Base-by-base conservation (phyloP, 768 basidiomycete species). In the Boletus sensibilis region DNA sequence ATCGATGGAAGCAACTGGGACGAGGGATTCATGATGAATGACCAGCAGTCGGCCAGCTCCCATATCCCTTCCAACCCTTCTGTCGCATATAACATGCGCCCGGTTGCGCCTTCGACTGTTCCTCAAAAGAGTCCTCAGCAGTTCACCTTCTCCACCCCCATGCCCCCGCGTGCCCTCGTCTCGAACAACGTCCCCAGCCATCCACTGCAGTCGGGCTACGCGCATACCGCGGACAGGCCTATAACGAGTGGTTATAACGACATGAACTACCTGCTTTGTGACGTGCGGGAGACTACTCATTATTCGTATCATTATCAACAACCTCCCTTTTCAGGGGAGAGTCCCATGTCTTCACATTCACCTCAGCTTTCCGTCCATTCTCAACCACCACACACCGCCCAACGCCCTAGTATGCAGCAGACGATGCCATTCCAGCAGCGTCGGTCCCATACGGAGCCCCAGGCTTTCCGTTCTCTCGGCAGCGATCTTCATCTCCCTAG, bases 371-470 rank as follows among this genome's bases (percentile, higher is more conserved):
- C 77, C 33, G 70, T 73, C 20, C 73, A 75, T 62, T 60, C 74
- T 31, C 69, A 74, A 41, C 60, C 68, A 34, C 58, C 68, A 50
- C 72, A 67, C 53, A 61, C 56, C 38, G 68, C 78, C 37, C 69
- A 70, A 49, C 76, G 77, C 49, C 64, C 73, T 31, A 69, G 68
- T 39, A 70, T 78, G 34, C 76, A 76, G 8, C 78, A 82, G 51
- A 66, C 79, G 40, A 61, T 80, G 54, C 72, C 81, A 14, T 86
- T 80, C 65, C 76, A 78, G 39, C 83, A 82, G 60, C 78, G 84
- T 57, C 79, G 86, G 49, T 76, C 84, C 38, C 73, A 81, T 49
- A 82, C 82, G 31, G 85, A 86, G 45, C 78, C 84, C 23, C 82
- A 82, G 60, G 76, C 76, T 18, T 83, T 77, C 68, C 74, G 72